Base-by-base conservation (phyloP, 306 rosid genomes). In the Sechiopsis laciniata region DNA sequence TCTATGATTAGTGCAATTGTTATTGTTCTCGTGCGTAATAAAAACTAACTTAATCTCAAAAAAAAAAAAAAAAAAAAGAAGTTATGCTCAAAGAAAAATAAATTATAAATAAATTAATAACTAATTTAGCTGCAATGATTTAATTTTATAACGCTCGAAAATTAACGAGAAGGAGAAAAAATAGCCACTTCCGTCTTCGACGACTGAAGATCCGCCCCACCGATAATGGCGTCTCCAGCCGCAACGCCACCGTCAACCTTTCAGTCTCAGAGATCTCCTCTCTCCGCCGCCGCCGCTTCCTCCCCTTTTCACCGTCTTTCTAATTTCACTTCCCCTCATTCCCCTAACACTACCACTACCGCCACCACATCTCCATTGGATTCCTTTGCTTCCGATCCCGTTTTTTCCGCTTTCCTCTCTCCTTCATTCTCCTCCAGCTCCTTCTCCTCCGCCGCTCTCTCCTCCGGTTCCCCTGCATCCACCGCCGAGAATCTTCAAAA, bases 381-480 rank as follows among this genome's bases (percentile, higher is more conserved):
- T 21, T 84, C 97, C 68, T 78, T 94, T 7, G 91, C 99, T 26
- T 78, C 95, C 51, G 92, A 94, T 68, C 97, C 96, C 58, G 84
- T 94, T 68, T 91, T 94, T 89, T 89, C 97, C 0, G 89, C 97
- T 6, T 94, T 94, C 82, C 95, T 94, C 75, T 91, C 99, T 12
- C 82, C 91, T 1, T 81, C 83, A 26, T 94, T 94, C 91, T 91
- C 97, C 16, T 91, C 97, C 77, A 82, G 88, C 15, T 78, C 96
- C 20, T 94, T 94, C 90, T 94, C 99, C 78, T 90, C 99, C 73
- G 96, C 99, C 71, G 99, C 99, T 0, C 97, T 94, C 79, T 89
- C 99, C 81, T 91, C 99, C 73, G 99, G 99, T 4, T 89, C 97
- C 1, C 99, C 99, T 0, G 99, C 99, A 26, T 91, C 96, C 82